Evolutionary conservation across 1,284 basidiomycete species (phyloP).

Genomic region (Ustilago trichophora): DNA sequence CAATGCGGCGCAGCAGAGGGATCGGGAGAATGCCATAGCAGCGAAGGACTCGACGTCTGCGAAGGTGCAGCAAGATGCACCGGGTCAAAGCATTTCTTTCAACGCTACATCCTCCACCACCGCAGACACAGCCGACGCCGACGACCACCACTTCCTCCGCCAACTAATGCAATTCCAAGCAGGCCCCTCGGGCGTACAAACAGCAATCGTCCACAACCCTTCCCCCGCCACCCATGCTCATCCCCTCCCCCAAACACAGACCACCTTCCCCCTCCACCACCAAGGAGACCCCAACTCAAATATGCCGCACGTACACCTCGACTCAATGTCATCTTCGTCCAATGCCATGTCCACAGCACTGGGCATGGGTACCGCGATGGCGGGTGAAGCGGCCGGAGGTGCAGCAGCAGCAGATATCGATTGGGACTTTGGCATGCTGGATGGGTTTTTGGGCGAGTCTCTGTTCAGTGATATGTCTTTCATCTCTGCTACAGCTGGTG

Average conservation of each 20-base stretch:
- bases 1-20: too few relatives aligned
- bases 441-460: constrained; percentile 38
- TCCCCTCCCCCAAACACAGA: too few relatives aligned
- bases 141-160: constrained; percentile 28
- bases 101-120: neutral
- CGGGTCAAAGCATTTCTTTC: too few relatives aligned
- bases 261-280: too few relatives aligned
- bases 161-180: constrained; percentile 50
- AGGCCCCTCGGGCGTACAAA: constrained; percentile 41
- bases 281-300: too few relatives aligned
- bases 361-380: too few relatives aligned
- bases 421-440: constrained; percentile 46
- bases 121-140: neutral
- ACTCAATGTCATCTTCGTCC: too few relatives aligned
- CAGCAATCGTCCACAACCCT: constrained; percentile 22
- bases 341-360: too few relatives aligned
- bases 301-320: too few relatives aligned
- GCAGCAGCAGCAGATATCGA: constrained; percentile 16
- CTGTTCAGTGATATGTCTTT: constrained; percentile 52
- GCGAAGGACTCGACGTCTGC: too few relatives aligned
- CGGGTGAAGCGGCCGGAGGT: neutral
- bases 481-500: constrained; percentile 11
- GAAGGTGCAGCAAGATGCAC: too few relatives aligned
- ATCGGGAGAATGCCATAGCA: too few relatives aligned
- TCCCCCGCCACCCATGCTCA: neutral